Percentiles rank a stretch among this genome's conserved stretches.
Evolutionary conservation across 202 grass and related monocot species (phyloP).

Genomic region (Sporobolus alterniflorus): DNA sequence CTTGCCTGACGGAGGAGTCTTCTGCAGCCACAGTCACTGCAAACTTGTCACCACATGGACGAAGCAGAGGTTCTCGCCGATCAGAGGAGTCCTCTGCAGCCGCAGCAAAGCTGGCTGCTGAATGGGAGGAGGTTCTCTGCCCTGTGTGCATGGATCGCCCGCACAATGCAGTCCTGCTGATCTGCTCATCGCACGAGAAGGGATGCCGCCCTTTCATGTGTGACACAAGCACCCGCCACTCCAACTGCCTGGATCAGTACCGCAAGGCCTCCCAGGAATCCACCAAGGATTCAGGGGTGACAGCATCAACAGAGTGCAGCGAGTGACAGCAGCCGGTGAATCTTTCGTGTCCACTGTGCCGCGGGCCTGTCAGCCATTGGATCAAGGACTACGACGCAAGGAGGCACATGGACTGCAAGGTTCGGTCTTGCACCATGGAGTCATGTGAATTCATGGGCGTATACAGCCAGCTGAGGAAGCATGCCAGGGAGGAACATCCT

Average conservation of each 20-base stretch:
- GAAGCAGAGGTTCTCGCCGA: conserved; percentile 33
- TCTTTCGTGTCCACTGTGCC: conserved; percentile 74
- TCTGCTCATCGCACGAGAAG: conserved; percentile 78
- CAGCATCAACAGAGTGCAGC: conserved; percentile 26
- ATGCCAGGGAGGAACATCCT: conserved; percentile 81
- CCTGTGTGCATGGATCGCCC: conserved; percentile 98
- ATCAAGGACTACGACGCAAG: conserved; percentile 71
- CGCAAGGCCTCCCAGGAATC: conserved; percentile 66
- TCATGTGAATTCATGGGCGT: conserved; percentile 73
- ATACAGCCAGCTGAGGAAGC: conserved; percentile 77
- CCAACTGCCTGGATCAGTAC: conserved; percentile 93
- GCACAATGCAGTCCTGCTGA: conserved; percentile 88
- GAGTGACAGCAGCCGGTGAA: conserved; percentile 48
- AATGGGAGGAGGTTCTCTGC: conserved; percentile 86
- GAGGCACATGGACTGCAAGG: conserved; percentile 72
- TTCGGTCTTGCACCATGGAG: conserved; percentile 75
- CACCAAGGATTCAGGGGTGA: conserved; percentile 46
- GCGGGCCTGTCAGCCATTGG: conserved; percentile 71
- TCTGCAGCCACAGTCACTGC: not conserved
- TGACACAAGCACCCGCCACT: conserved; percentile 90
- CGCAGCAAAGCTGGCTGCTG: conserved; percentile 44
- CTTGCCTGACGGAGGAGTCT: conserved; percentile 47
- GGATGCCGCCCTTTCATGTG: conserved; percentile 94
- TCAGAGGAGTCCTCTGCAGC: conserved; percentile 44
- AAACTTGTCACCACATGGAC: conserved; percentile 24